Evolutionary conservation across 2,329 filamentous ascomycete genomes (phyloP).

Genomic region (Sordariomycetes sp.): DNA sequence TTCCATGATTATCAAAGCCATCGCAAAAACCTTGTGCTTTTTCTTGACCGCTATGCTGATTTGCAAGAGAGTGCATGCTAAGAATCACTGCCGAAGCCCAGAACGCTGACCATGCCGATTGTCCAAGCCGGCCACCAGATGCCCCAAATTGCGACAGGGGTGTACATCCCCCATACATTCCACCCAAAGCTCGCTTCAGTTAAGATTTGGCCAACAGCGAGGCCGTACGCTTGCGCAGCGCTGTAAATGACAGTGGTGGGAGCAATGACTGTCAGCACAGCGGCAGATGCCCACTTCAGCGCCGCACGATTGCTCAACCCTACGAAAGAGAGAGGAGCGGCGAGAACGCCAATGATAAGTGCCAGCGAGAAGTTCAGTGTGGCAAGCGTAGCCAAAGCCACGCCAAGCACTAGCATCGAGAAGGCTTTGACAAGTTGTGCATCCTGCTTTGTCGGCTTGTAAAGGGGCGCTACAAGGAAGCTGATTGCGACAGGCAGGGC

Average conservation of each 20-base stretch:
- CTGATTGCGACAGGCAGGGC: conserved; percentile 50
- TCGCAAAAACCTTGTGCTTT: too few species aligned
- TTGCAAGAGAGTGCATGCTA: too few species aligned
- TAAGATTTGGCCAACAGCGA: conserved; percentile 49
- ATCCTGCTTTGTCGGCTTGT: conserved; percentile 55
- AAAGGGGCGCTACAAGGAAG: conserved; percentile 39
- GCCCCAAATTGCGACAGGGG: conserved; percentile 82
- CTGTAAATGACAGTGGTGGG: conserved; percentile 48
- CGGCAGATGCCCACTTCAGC: conserved; percentile 30
- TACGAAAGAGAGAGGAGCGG: conserved; percentile 71
- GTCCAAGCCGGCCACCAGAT: conserved; percentile 95
- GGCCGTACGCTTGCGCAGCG: conserved; percentile 29
- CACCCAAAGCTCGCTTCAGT: conserved; percentile 74
- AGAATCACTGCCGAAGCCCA: too few species aligned
- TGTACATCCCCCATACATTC: conserved; percentile 85
- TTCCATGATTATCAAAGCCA: too few species aligned
- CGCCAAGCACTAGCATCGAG: conserved; percentile 83
- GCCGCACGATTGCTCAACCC: conserved; percentile 32
- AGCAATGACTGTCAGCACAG: conserved; percentile 49
- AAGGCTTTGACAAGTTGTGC: conserved; percentile 78
- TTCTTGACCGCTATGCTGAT: too few species aligned
- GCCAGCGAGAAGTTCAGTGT: conserved; percentile 93
- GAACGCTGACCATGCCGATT: conserved; percentile 47
- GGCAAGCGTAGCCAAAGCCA: conserved; percentile 84
- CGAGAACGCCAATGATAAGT: conserved; percentile 72